phyloP scores from a whole-genome alignment of 192 early-diverging fungal genomes.

The Coemansia sp. region DNA sequence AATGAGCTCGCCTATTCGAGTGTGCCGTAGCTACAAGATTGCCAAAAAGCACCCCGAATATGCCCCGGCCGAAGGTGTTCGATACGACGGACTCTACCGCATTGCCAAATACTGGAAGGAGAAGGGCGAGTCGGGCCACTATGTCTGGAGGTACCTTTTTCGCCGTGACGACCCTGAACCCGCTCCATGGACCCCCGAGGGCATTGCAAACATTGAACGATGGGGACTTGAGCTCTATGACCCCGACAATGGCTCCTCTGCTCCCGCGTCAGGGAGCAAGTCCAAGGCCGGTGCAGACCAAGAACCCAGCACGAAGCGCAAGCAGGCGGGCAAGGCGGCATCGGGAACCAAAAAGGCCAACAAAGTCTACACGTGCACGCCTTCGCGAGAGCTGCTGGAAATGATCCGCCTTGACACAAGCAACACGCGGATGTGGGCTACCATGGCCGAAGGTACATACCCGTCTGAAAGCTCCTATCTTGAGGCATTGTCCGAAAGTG shows the following conservation, averaged over 20 bases:
- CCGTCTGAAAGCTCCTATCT: slow-evolving; percentile 21
- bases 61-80: slow-evolving; percentile 53
- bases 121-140: slow-evolving; percentile 42
- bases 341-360: background rate
- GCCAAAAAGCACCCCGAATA: slow-evolving; percentile 48
- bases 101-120: slow-evolving; percentile 62
- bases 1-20: slow-evolving; percentile 54
- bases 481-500: slow-evolving; percentile 20
- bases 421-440: slow-evolving; percentile 36
- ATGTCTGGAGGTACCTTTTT: slow-evolving; percentile 62
- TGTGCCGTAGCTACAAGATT: slow-evolving; percentile 53
- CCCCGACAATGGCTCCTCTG: background rate
- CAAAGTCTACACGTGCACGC: slow-evolving; percentile 7
- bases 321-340: background rate
- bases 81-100: slow-evolving; percentile 68
- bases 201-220: slow-evolving; percentile 38
- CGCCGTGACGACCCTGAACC: slow-evolving; percentile 61
- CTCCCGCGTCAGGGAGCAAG: background rate
- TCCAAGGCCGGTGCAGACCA: background rate
- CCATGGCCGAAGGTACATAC: slow-evolving; percentile 8
- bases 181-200: slow-evolving; percentile 61
- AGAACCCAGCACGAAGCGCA: background rate
- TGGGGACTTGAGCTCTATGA: slow-evolving; percentile 49
- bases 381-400: slow-evolving; percentile 10
- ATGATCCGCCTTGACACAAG: slow-evolving; percentile 37